A percentile compares a stretch with the other conserved stretches of the same genome.
Conservation (phyloP, 2,329 filamentous ascomycete species). For the Phoma sp. region DNA sequence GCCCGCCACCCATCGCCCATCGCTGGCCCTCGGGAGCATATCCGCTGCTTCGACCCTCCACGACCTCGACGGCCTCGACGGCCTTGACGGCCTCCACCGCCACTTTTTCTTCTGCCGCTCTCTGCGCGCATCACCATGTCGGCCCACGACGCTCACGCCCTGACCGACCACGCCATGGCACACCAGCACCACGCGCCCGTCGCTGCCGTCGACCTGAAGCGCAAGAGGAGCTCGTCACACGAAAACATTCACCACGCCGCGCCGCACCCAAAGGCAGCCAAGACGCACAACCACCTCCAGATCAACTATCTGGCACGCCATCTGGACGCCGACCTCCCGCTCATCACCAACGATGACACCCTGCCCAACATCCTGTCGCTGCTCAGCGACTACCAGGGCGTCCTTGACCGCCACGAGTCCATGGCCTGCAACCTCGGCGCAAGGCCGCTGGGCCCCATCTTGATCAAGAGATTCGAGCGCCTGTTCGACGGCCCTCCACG, state of each 20-base stretch:
- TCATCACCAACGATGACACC: conserved; percentile 70
- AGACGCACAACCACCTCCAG: conserved; percentile 66
- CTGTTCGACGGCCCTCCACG: conserved; percentile 83
- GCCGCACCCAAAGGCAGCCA: conserved; percentile 58
- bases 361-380: conserved; percentile 76
- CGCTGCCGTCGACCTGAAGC: conserved; percentile 49
- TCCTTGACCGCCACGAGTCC: conserved; percentile 84
- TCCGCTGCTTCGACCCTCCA: conserved; percentile 16
- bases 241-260: conserved; percentile 42
- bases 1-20: neutral
- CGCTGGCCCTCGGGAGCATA: conserved; percentile 2
- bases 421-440: conserved; percentile 85
- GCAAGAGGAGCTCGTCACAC: conserved; percentile 54
- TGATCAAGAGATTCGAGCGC: conserved; percentile 85
- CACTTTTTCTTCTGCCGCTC: conserved; percentile 24
- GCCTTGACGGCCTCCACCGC: conserved; percentile 1
- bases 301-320: conserved; percentile 73
- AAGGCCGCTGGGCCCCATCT: conserved; percentile 78
- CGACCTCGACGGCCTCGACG: too few relatives aligned
- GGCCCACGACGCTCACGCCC: conserved; percentile 23
- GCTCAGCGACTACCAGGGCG: conserved; percentile 82
- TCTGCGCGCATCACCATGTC: conserved; percentile 34
- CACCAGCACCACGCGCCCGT: conserved; percentile 30
- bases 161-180: conserved; percentile 30
- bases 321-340: conserved; percentile 65